Evolutionary conservation across 495 filamentous ascomycete species (phyloP).

Genomic region (Podospora comata): DNA sequence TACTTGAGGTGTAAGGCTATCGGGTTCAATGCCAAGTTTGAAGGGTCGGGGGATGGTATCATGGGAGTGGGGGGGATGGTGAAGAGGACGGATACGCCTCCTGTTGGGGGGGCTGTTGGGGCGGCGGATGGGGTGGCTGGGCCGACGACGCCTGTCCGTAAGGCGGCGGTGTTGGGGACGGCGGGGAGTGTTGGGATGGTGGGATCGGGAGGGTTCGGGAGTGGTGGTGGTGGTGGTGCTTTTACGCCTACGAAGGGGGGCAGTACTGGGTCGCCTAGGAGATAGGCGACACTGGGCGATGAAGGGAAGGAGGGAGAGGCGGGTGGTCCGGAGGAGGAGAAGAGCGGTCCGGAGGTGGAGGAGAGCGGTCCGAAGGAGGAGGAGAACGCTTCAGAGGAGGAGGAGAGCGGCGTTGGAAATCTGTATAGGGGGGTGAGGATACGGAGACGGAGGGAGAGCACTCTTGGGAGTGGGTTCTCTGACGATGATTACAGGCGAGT

Average conservation of each 20-base stretch:
- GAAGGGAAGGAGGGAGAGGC: too few species aligned
- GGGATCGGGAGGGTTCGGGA: neutral
- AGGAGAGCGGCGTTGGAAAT: too few species aligned
- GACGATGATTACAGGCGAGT: too few species aligned
- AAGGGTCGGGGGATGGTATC: constrained; percentile 4
- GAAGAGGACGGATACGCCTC: constrained; percentile 31
- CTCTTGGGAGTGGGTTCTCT: too few species aligned
- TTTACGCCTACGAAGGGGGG: constrained; percentile 18
- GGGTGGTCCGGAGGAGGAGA: too few species aligned
- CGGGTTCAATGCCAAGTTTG: constrained; percentile 63
- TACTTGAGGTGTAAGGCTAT: constrained; percentile 68
- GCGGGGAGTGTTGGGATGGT: neutral
- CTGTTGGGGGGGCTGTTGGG: constrained; percentile 7
- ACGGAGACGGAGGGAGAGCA: too few species aligned
- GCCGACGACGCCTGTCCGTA: constrained; percentile 6
- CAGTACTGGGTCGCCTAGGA: neutral
- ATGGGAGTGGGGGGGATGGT: neutral
- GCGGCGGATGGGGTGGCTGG: constrained; percentile 15
- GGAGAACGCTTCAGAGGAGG: too few species aligned
- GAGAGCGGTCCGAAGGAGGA: too few species aligned
- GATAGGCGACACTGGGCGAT: neutral
- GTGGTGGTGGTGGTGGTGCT: neutral
- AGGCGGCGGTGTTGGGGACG: constrained; percentile 4
- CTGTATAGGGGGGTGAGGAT: too few species aligned
- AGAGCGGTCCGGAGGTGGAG: too few species aligned